A percentile compares a stretch with the other conserved stretches of the same genome.
Evolutionary conservation across 192 early-diverging fungal genomes (phyloP).

Genomic region (Piromyces finnis): DNA sequence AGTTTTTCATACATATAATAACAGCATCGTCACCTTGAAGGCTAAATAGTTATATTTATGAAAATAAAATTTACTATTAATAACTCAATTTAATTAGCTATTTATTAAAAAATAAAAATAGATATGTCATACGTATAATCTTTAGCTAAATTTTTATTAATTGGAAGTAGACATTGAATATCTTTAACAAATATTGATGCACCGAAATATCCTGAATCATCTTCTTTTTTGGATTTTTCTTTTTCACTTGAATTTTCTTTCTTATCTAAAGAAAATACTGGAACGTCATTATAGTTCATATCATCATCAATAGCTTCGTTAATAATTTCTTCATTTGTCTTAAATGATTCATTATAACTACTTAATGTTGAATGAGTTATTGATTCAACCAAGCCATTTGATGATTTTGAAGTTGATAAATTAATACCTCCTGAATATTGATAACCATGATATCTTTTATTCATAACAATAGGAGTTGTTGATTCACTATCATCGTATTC

Average conservation of each 20-base stretch:
- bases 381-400: background rate
- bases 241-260: background rate
- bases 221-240: background rate
- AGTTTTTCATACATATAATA: slow-evolving; percentile 42
- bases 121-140: slow-evolving; percentile 46
- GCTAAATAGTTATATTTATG: slow-evolving; percentile 8
- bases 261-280: background rate
- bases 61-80: too few relatives aligned
- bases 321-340: background rate
- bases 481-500: background rate
- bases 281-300: background rate
- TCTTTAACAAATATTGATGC: slow-evolving; percentile 25
- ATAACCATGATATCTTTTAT: background rate
- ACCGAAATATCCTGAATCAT: slow-evolving; percentile 1
- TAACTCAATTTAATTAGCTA: too few relatives aligned
- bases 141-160: slow-evolving; percentile 31
- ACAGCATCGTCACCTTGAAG: slow-evolving; percentile 35
- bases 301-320: background rate
- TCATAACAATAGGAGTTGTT: background rate
- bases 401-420: background rate
- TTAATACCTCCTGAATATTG: background rate
- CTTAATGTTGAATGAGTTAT: background rate
- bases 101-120: too few relatives aligned
- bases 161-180: slow-evolving; percentile 31
- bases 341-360: background rate